Conservation (phyloP, 2,329 filamentous ascomycete genomes). For the Chaetoscypha palmicola region DNA sequence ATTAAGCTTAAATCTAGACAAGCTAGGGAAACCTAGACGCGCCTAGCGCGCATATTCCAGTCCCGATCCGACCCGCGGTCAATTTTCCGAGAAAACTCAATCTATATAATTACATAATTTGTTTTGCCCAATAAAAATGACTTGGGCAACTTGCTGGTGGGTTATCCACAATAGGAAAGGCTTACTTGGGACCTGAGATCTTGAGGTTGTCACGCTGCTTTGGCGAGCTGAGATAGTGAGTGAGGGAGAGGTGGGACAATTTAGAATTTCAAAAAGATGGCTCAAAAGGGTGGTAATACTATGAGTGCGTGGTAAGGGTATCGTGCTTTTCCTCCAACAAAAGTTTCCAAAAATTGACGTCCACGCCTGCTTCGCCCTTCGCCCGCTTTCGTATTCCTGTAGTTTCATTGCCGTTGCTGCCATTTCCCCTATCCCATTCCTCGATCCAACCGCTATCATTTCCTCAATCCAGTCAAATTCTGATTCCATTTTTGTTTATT, state of each 20-base stretch:
- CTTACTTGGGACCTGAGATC: neutral
- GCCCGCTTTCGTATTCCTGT: neutral
- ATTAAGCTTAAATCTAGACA: neutral
- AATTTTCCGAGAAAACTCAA: too few relatives aligned
- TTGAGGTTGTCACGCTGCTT: too few relatives aligned
- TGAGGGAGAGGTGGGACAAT: neutral
- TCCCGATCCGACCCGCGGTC: too few relatives aligned
- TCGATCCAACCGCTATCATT: neutral
- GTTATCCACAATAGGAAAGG: neutral
- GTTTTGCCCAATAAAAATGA: too few relatives aligned
- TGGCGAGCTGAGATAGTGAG: neutral
- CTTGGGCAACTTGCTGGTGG: too few relatives aligned
- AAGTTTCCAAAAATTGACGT: neutral
- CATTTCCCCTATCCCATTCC: too few relatives aligned
- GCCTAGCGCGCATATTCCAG: neutral
- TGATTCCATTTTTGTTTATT: neutral
- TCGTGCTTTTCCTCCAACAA: constrained; percentile 18
- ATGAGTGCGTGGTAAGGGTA: constrained; percentile 14
- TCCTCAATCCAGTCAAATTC: neutral
- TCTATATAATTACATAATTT: too few relatives aligned
- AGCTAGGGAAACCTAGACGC: neutral
- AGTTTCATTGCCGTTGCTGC: neutral
- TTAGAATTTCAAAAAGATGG: neutral
- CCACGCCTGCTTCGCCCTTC: neutral
- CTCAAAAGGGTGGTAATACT: neutral